Evolutionary conservation across 2,329 filamentous ascomycete species (phyloP), one percentile per base, ranked within the genome.

Genomic region (Sphaceloma murrayae): DNA sequence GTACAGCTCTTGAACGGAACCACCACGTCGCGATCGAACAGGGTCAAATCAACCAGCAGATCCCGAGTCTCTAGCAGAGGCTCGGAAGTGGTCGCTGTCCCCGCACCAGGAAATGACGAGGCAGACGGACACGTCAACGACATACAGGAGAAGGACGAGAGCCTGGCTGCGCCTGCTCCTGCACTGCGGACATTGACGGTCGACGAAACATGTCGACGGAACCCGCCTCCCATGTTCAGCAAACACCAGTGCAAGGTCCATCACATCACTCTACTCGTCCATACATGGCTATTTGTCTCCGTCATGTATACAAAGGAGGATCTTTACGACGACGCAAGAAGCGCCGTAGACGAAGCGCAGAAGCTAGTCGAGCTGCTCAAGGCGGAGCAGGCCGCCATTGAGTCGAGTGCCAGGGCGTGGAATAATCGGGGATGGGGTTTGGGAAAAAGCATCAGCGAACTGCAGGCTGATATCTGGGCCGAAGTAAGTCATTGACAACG

Each of bases 201-300:
- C 19, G 22, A 32, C 19, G 29, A 27, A 18, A 24, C 19, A 7
- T 9, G 29, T 13, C 29, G 14, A 11, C 21, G 21, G 19, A 18
- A 32, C 14, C 42, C 42, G 8, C 14, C 42, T 13, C 42, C 42
- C 3, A 22, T 34, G 18, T 27, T 34, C 14, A 29, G 29, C 3
- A 14, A 11, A 16, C 32, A 34, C 14, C 69, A 75, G 49, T 67
- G 70, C 39, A 68, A 74, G 42, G 71, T 70, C 44, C 73, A 77
- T 47, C 72, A 69, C 11, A 64, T 77, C 9, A 68, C 68, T 3
- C 58, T 80, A 8, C 63, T 98, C 11, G 68, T 87, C 14, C 82
- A 81, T 52, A 79, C 95, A 22, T 98, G 91, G 91, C 70, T 95
- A 6, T 82, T 91, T 58, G 86, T 95, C 49, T 82, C 86, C 2